Percentiles rank a stretch among this genome's conserved stretches.
Evolutionary conservation across 2,329 filamentous ascomycete species (phyloP).

Genomic region (Zymoseptoria tritici): DNA sequence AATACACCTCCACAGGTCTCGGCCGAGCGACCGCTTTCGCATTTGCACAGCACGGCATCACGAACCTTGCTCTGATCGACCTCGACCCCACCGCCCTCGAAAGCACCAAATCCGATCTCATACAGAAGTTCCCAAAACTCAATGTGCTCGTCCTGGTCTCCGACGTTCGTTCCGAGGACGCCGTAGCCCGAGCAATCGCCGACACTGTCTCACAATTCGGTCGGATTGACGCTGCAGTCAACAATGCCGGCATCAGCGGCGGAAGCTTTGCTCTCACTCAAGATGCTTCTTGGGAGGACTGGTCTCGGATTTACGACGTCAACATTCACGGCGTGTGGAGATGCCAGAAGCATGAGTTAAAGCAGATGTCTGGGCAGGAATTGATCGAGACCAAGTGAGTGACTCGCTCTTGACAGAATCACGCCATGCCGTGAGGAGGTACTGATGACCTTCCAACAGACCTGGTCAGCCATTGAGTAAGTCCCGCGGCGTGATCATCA

Average conservation of each 20-base stretch:
- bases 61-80: conserved; percentile 14
- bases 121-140: conserved; percentile 3
- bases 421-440: background rate
- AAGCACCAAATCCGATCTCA: conserved; percentile 8
- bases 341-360: conserved; percentile 48
- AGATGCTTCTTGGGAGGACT: conserved; percentile 42
- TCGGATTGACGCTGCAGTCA: conserved; percentile 54
- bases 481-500: conserved; percentile 46
- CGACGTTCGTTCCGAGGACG: conserved; percentile 11
- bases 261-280: conserved; percentile 34
- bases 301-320: conserved; percentile 44
- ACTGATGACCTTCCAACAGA: background rate
- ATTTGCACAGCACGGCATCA: conserved; percentile 14
- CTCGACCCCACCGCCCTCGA: conserved; percentile 8
- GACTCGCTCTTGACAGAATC: background rate
- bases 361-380: conserved; percentile 44
- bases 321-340: conserved; percentile 53
- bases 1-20: conserved; percentile 8
- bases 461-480: conserved; percentile 5
- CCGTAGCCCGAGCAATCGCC: conserved; percentile 29
- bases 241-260: conserved; percentile 55
- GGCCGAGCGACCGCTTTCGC: conserved; percentile 16
- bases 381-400: conserved; percentile 1
- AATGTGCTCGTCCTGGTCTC: conserved; percentile 11
- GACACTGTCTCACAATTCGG: conserved; percentile 43